These are phyloP conservation scores for Hysterangium stoloniferum DNA, from an alignment of 768 basidiomycete genomes.

Conservation along the genomic window DNA sequence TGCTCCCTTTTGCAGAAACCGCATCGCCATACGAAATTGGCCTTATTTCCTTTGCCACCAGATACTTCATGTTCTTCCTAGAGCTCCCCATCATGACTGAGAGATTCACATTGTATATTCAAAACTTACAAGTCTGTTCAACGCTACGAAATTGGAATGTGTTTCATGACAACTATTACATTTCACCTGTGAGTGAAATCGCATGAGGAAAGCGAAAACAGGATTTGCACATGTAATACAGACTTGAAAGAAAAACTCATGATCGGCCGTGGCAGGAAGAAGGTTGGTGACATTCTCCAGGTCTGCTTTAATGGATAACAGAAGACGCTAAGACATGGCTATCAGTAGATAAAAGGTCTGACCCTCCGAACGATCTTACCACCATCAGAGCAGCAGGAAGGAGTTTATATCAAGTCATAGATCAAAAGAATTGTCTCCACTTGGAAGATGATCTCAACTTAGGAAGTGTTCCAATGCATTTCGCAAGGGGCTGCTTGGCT, in stretches of 20 bases:
- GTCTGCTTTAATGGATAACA: constrained; percentile 68
- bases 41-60: constrained; percentile 57
- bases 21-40: constrained; percentile 72
- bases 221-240: background rate
- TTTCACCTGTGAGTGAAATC: constrained; percentile 42
- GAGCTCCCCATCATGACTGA: background rate
- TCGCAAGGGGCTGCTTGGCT: constrained; percentile 10
- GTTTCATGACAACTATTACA: constrained; percentile 74
- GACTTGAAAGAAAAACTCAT: constrained; percentile 78
- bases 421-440: no score
- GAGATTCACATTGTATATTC: background rate
- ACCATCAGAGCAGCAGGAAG: background rate
- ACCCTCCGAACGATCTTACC: background rate
- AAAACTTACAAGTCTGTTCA: constrained; percentile 56
- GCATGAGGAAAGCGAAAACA: constrained; percentile 3
- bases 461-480: no score
- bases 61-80: constrained; percentile 65
- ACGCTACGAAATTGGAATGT: constrained; percentile 62
- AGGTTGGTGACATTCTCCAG: constrained; percentile 73
- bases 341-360: background rate
- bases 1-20: constrained; percentile 62
- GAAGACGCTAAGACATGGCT: constrained; percentile 36
- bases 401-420: background rate
- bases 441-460: no score
- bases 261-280: constrained; percentile 55